A percentile compares a stretch with the other conserved stretches of the same genome.
These are phyloP conservation scores for Hondaea fermentalgiana DNA, from an alignment of 108 stramenopile species.

Conservation along the genomic window DNA sequence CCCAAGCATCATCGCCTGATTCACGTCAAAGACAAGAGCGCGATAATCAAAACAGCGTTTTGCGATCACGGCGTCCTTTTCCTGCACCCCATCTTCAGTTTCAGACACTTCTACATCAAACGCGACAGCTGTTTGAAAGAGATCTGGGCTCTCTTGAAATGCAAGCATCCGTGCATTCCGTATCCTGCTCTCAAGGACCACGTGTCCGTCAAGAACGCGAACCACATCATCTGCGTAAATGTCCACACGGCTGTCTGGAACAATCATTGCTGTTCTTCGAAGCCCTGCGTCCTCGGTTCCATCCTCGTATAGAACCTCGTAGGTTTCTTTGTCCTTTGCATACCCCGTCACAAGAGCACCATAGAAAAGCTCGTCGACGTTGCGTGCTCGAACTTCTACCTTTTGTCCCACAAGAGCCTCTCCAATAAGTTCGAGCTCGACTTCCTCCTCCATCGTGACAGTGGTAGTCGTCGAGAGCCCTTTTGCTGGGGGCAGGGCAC, in stretches of 20 bases:
- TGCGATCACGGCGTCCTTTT: not conserved
- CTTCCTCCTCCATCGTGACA: too few relatives aligned
- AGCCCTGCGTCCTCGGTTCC: not conserved
- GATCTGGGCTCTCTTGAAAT: not conserved
- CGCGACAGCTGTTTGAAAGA: not conserved
- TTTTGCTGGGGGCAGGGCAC: too few relatives aligned
- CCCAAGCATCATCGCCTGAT: not conserved
- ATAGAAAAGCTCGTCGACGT: slow-evolving; percentile 5
- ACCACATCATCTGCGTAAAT: not conserved
- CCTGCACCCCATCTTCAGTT: not conserved
- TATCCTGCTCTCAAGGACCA: not conserved
- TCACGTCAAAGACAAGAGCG: not conserved
- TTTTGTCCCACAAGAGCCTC: not conserved
- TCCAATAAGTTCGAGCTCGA: not conserved
- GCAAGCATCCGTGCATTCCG: not conserved
- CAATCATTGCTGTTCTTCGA: not conserved
- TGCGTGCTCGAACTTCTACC: not conserved
- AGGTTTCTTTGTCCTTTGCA: not conserved
- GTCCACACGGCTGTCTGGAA: not conserved
- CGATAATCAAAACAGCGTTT: not conserved
- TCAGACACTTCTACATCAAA: not conserved
- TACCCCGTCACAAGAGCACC: not conserved
- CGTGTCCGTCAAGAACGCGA: not conserved
- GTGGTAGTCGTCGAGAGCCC: too few relatives aligned
- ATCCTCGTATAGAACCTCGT: not conserved